phyloP scores from a whole-genome alignment of 2,329 filamentous ascomycete genomes.

The Tolypocladium album region DNA sequence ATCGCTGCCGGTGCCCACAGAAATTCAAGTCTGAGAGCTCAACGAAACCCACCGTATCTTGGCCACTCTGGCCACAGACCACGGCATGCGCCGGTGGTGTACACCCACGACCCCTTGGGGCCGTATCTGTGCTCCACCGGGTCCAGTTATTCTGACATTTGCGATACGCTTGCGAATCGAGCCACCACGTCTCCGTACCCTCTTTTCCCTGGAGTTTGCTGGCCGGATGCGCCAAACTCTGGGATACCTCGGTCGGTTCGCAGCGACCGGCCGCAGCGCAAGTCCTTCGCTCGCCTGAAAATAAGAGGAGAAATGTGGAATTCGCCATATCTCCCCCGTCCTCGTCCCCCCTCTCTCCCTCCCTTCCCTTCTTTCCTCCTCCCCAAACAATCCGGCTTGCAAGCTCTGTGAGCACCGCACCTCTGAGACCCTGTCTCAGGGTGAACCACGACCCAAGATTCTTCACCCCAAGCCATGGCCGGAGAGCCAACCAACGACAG shows the following conservation, averaged over 20 bases:
- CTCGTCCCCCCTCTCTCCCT: not conserved
- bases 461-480: constrained; percentile 9
- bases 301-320: not conserved
- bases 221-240: not conserved
- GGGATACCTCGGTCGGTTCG: not conserved
- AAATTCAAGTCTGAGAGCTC: not conserved
- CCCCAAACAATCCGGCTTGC: not conserved
- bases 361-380: not conserved
- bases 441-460: constrained; percentile 7
- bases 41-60: not conserved
- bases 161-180: not conserved
- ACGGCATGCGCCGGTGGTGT: not conserved
- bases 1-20: not conserved
- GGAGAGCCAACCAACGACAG: constrained; percentile 15
- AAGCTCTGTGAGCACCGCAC: not conserved
- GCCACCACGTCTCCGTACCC: not conserved
- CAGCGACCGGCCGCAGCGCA: not conserved
- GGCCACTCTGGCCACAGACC: not conserved
- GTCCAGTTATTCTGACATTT: not conserved
- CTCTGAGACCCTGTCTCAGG: constrained; percentile 14
- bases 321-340: not conserved
- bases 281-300: not conserved
- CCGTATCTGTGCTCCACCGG: not conserved
- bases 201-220: not conserved
- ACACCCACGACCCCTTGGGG: not conserved